A percentile compares a stretch with the other conserved stretches of the same genome.
phyloP scores from a whole-genome alignment of 2,329 filamentous ascomycete species.

The Sclerotinia sclerotiorum region DNA sequence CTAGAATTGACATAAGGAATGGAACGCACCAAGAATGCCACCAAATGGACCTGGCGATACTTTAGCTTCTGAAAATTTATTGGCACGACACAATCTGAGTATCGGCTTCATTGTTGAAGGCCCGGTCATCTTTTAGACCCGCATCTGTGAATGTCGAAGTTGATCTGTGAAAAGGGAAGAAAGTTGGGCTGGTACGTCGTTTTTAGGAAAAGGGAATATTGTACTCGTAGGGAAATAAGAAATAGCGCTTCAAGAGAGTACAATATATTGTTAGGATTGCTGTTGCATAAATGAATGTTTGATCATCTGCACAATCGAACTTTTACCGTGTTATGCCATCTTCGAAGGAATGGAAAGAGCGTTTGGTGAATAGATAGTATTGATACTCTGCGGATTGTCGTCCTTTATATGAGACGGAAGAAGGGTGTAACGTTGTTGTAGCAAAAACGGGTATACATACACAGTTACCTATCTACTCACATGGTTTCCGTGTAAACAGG shows the following conservation, averaged over 20 bases:
- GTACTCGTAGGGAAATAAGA: not conserved
- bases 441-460: not conserved
- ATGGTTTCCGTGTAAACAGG: conserved; percentile 11
- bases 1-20: not conserved
- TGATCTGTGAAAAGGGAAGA: not conserved
- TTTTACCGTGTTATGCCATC: not conserved
- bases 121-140: conserved; percentile 23
- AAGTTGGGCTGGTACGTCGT: not conserved
- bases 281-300: not conserved
- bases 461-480: not conserved
- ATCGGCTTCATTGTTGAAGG: conserved; percentile 24
- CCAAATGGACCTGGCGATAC: conserved; percentile 8
- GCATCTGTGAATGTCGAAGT: conserved; percentile 14
- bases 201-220: not conserved
- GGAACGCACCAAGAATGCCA: conserved; percentile 16
- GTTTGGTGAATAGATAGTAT: not conserved
- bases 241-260: not conserved
- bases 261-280: not conserved
- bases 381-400: not conserved
- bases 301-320: conserved; percentile 3
- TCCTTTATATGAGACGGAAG: not conserved
- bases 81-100: conserved; percentile 21
- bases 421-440: conserved; percentile 15
- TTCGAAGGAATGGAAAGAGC: conserved; percentile 13
- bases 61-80: conserved; percentile 1